phyloP scores from a whole-genome alignment of 495 filamentous ascomycete species.

The Daldinia grandis region DNA sequence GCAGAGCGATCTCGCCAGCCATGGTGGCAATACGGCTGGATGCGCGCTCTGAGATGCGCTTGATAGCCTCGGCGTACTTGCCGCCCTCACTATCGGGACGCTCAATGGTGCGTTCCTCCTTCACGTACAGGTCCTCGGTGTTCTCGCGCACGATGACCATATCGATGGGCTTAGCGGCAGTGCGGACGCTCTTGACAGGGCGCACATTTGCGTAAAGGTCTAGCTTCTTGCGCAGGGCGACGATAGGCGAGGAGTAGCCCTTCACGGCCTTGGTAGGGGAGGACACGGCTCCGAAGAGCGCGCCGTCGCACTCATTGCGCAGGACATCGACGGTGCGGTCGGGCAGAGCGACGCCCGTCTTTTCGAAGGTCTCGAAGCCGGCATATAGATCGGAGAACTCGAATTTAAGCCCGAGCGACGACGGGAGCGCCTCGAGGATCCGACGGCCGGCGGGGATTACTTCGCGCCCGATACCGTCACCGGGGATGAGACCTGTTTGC shows the following conservation, averaged over 20 bases:
- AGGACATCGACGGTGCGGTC: conserved; percentile 87
- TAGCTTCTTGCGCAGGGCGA: conserved; percentile 93
- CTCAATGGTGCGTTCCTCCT: conserved; percentile 87
- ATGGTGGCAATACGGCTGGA: conserved; percentile 86
- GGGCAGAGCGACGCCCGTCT: conserved; percentile 85
- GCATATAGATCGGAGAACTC: conserved; percentile 91
- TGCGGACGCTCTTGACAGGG: conserved; percentile 84
- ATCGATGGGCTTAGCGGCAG: conserved; percentile 75
- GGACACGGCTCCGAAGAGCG: conserved; percentile 95
- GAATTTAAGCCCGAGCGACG: conserved; percentile 86
- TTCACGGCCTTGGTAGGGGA: conserved; percentile 88
- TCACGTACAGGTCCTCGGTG: conserved; percentile 98
- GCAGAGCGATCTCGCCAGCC: conserved; percentile 91
- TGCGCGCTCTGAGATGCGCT: conserved; percentile 89
- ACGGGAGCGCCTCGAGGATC: conserved; percentile 87
- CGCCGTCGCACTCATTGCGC: conserved; percentile 90
- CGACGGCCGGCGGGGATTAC: conserved; percentile 95
- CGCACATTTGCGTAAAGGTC: conserved; percentile 97
- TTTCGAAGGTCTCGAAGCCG: conserved; percentile 90
- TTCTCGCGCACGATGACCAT: conserved; percentile 98
- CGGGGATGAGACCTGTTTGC: conserved; percentile 87
- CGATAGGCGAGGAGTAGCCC: conserved; percentile 97
- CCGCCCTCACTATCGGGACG: conserved; percentile 66
- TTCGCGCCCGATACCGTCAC: conserved; percentile 97
- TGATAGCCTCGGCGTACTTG: conserved; percentile 95